These are phyloP conservation scores for Talaromyces sp. DNA, from an alignment of 2,329 filamentous ascomycete genomes.

Conservation along the genomic window DNA sequence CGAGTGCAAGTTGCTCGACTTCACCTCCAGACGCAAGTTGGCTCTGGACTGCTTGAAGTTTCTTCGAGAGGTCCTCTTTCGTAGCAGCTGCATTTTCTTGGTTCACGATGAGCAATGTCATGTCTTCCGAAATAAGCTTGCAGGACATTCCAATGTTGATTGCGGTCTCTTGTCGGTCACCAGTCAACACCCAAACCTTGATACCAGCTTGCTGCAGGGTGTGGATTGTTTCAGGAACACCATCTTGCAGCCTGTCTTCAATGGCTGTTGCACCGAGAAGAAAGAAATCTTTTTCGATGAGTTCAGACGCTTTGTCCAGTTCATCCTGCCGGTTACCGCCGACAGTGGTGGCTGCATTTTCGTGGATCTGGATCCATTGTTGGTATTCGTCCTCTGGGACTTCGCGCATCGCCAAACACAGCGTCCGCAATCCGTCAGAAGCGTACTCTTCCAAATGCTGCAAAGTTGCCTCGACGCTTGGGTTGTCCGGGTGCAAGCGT, in stretches of 20 bases:
- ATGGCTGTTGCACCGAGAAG: slow-evolving; percentile 94
- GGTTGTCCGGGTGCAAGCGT: slow-evolving; percentile 75
- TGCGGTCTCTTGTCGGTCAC: slow-evolving; percentile 94
- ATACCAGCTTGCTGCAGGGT: slow-evolving; percentile 95
- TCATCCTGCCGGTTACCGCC: slow-evolving; percentile 90
- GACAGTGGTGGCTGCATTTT: slow-evolving; percentile 83
- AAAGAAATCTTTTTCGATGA: slow-evolving; percentile 89
- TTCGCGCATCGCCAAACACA: slow-evolving; percentile 93
- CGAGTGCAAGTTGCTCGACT: slow-evolving; percentile 78
- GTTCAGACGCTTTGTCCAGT: slow-evolving; percentile 91
- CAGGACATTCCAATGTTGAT: slow-evolving; percentile 99
- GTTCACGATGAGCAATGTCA: slow-evolving; percentile 95
- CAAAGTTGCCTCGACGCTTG: slow-evolving; percentile 82
- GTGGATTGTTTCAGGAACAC: slow-evolving; percentile 96
- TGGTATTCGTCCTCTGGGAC: slow-evolving; percentile 82
- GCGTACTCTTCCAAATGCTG: slow-evolving; percentile 98
- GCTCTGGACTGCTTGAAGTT: slow-evolving; percentile 81
- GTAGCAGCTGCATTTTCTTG: slow-evolving; percentile 78
- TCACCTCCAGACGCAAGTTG: slow-evolving; percentile 59
- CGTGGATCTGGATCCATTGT: slow-evolving; percentile 82
- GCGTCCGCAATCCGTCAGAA: slow-evolving; percentile 87
- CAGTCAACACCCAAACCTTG: slow-evolving; percentile 97
- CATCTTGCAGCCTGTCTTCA: slow-evolving; percentile 93
- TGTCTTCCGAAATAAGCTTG: slow-evolving; percentile 96
- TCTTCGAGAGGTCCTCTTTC: slow-evolving; percentile 85